phyloP scores from a whole-genome alignment of 2,329 filamentous ascomycete species.

The Blumeriella jaapii region DNA sequence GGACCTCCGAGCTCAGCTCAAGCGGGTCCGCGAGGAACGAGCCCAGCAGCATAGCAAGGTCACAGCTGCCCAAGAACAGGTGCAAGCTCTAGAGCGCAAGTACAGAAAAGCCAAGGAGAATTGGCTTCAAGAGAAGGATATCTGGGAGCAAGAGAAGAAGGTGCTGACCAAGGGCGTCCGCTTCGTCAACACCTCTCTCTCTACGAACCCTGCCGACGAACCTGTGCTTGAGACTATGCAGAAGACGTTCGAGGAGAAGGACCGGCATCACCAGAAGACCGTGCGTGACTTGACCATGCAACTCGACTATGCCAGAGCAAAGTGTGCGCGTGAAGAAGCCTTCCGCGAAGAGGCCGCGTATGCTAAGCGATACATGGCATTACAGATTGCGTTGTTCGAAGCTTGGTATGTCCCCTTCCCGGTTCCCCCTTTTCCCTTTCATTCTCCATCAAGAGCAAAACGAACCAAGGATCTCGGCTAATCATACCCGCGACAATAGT shows the following conservation, averaged over 20 bases:
- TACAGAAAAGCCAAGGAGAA: conserved; percentile 33
- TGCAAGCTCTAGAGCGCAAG: conserved; percentile 28
- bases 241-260: conserved; percentile 29
- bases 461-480: no score
- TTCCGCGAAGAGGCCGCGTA: conserved; percentile 73
- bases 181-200: conserved; percentile 29
- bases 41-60: conserved; percentile 29
- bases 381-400: conserved; percentile 72
- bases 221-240: conserved; percentile 28
- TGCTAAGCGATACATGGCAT: conserved; percentile 73
- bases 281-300: conserved; percentile 76
- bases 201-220: conserved; percentile 29
- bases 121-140: conserved; percentile 1
- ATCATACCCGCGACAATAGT: conserved; percentile 38
- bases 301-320: conserved; percentile 80
- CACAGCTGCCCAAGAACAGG: conserved; percentile 14
- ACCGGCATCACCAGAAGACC: conserved; percentile 62
- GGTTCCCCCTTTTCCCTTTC: neutral
- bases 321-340: conserved; percentile 66
- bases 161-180: conserved; percentile 30
- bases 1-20: conserved; percentile 54
- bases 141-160: conserved; percentile 31
- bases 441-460: no score
- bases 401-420: conserved; percentile 61
- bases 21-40: conserved; percentile 56